These are phyloP conservation scores for Ceratopteris richardii DNA, from an alignment of 75 land plant genomes.

Conservation along the genomic window DNA sequence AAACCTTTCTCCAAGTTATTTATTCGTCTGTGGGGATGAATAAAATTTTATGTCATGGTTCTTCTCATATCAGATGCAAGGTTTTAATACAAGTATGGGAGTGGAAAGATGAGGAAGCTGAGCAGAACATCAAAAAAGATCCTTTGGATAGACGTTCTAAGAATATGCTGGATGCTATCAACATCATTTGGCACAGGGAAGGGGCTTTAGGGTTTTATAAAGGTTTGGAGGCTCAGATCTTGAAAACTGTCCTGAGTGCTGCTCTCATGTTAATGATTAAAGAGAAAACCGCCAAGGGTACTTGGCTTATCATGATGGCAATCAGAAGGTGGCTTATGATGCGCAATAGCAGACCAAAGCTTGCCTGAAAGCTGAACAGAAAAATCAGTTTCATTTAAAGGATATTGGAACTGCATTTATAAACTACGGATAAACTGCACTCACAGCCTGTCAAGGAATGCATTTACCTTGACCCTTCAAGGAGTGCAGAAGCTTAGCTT, in stretches of 20 bases:
- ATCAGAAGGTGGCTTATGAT: slow-evolving; percentile 27
- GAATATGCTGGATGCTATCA: slow-evolving; percentile 33
- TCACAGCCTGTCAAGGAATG: too few species aligned
- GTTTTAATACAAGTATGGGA: slow-evolving; percentile 83
- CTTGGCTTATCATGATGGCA: slow-evolving; percentile 75
- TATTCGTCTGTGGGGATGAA: too few species aligned
- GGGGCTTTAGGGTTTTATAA: slow-evolving; percentile 76
- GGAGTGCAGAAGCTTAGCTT: too few species aligned
- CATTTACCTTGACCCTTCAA: too few species aligned
- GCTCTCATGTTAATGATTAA: slow-evolving; percentile 88
- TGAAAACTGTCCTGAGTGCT: slow-evolving; percentile 83
- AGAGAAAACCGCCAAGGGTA: slow-evolving; percentile 64
- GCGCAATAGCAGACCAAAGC: too few species aligned
- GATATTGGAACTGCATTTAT: too few species aligned
- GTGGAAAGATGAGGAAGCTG: slow-evolving; percentile 13
- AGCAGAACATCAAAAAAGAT: background rate
- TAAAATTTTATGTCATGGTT: too few species aligned
- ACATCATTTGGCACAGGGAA: slow-evolving; percentile 59
- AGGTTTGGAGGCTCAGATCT: slow-evolving; percentile 78
- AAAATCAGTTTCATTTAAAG: too few species aligned
- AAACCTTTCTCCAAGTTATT: too few species aligned
- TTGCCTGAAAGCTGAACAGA: too few species aligned
- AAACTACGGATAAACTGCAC: too few species aligned
- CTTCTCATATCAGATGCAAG: slow-evolving; percentile 54
- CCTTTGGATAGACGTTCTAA: slow-evolving; percentile 15